Evolutionary conservation across 2,329 filamentous ascomycete species (phyloP).

Genomic region (Fragosphaeria purpurea): DNA sequence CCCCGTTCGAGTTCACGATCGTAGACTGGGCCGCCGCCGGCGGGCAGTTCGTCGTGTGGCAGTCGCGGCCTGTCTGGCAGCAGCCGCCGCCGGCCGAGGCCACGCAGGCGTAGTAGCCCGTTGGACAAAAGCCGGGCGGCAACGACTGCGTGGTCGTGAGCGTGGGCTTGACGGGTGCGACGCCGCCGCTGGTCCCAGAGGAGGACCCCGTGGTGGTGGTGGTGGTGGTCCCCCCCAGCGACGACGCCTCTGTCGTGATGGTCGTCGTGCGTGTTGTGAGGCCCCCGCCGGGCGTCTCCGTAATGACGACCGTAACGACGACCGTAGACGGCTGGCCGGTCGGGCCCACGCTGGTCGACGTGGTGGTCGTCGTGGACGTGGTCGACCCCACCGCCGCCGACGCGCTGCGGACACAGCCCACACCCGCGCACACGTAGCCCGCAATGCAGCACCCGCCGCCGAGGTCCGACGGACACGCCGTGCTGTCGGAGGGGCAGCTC

Average conservation of each 20-base stretch:
- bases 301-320: slow-evolving; percentile 30
- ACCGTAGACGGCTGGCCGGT: slow-evolving; percentile 28
- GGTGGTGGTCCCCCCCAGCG: slow-evolving; percentile 13
- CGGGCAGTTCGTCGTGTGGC: slow-evolving; percentile 70
- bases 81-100: slow-evolving; percentile 76
- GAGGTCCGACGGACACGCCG: slow-evolving; percentile 51
- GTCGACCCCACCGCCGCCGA: slow-evolving; percentile 11
- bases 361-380: slow-evolving; percentile 25
- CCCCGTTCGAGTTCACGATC: slow-evolving; percentile 45
- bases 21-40: slow-evolving; percentile 50
- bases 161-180: slow-evolving; percentile 39
- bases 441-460: slow-evolving; percentile 70
- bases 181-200: slow-evolving; percentile 27
- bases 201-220: slow-evolving; percentile 26
- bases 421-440: slow-evolving; percentile 57
- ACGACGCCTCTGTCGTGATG: slow-evolving; percentile 25
- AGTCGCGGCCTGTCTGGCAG: slow-evolving; percentile 80
- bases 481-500: slow-evolving; percentile 50
- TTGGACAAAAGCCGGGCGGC: slow-evolving; percentile 55
- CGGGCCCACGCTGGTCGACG: slow-evolving; percentile 26
- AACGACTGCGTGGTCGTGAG: slow-evolving; percentile 25
- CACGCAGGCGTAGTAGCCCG: slow-evolving; percentile 83
- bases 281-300: slow-evolving; percentile 20
- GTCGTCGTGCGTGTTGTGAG: slow-evolving; percentile 24
- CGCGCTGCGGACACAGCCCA: slow-evolving; percentile 46